These are phyloP conservation scores for Zygosaccharomyces kombuchaensis DNA, from an alignment of 805 yeast genomes.

Conservation along the genomic window DNA sequence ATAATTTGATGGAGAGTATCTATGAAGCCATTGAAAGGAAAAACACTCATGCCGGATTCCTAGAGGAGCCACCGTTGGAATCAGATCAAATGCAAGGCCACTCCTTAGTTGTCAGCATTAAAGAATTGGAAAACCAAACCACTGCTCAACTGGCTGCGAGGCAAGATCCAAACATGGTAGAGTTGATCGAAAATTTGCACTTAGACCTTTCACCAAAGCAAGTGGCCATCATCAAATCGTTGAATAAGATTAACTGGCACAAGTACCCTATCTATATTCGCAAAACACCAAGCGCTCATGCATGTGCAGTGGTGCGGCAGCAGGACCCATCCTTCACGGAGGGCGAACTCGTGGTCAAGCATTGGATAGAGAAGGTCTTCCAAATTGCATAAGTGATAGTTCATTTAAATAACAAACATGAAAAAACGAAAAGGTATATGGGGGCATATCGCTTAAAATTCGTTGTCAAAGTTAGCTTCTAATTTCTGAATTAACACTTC, in stretches of 20 bases:
- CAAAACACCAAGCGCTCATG: slow-evolving; percentile 65
- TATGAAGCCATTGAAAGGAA: slow-evolving; percentile 48
- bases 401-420: neutral
- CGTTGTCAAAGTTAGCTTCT: slow-evolving; percentile 16
- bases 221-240: slow-evolving; percentile 46
- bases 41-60: slow-evolving; percentile 19
- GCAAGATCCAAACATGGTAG: slow-evolving; percentile 8
- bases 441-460: slow-evolving; percentile 1
- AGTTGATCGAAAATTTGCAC: slow-evolving; percentile 17
- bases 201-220: slow-evolving; percentile 36
- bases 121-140: slow-evolving; percentile 16
- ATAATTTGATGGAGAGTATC: slow-evolving; percentile 58
- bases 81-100: slow-evolving; percentile 6
- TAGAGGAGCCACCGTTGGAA: slow-evolving; percentile 13
- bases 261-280: slow-evolving; percentile 69
- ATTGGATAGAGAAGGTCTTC: slow-evolving; percentile 52
- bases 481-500: slow-evolving; percentile 17
- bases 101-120: slow-evolving; percentile 16
- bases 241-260: slow-evolving; percentile 61
- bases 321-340: slow-evolving; percentile 54
- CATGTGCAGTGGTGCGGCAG: slow-evolving; percentile 73
- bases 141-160: slow-evolving; percentile 12
- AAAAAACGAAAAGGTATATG: neutral
- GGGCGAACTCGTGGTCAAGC: slow-evolving; percentile 63
- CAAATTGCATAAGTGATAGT: slow-evolving; percentile 7